These are phyloP conservation scores for Babesia sp. DNA, from an alignment of 169 alveolate genomes.

Conservation along the genomic window DNA sequence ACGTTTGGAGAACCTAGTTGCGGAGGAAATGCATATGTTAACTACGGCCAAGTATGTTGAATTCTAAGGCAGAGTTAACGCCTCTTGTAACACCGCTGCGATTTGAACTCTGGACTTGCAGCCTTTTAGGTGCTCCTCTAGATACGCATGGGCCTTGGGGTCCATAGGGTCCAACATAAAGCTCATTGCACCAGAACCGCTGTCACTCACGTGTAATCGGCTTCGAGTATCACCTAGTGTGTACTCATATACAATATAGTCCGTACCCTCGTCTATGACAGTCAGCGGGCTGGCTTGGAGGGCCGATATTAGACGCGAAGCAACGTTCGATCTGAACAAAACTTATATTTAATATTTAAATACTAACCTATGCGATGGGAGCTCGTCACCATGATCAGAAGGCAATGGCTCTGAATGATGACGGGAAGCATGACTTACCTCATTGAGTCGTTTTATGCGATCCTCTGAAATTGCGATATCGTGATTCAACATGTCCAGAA, in stretches of 20 bases:
- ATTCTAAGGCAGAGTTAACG: slow-evolving; percentile 22
- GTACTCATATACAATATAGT: slow-evolving; percentile 25
- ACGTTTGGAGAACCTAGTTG: slow-evolving; percentile 45
- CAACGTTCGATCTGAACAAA: background rate
- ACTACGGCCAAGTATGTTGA: background rate
- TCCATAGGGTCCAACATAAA: slow-evolving; percentile 15
- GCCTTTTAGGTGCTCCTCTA: background rate
- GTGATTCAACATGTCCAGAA: background rate
- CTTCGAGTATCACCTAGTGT: slow-evolving; percentile 12
- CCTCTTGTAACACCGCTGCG: slow-evolving; percentile 43
- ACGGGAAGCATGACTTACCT: background rate
- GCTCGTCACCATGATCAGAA: background rate
- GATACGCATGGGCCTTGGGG: slow-evolving; percentile 18
- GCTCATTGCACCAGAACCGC: slow-evolving; percentile 1
- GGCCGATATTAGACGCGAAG: slow-evolving; percentile 5
- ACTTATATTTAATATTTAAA: background rate
- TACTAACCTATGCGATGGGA: background rate
- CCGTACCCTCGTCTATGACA: slow-evolving; percentile 20
- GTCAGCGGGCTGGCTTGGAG: slow-evolving; percentile 25
- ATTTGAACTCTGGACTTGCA: slow-evolving; percentile 34
- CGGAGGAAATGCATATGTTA: slow-evolving; percentile 50
- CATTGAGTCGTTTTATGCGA: background rate
- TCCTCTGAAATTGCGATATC: background rate
- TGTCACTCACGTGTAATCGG: slow-evolving; percentile 12
- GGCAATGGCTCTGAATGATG: background rate